Percentiles rank a stretch among this genome's conserved stretches.
phyloP scores from a whole-genome alignment of 345 rosid species.

The Aquilaria sinensis region DNA sequence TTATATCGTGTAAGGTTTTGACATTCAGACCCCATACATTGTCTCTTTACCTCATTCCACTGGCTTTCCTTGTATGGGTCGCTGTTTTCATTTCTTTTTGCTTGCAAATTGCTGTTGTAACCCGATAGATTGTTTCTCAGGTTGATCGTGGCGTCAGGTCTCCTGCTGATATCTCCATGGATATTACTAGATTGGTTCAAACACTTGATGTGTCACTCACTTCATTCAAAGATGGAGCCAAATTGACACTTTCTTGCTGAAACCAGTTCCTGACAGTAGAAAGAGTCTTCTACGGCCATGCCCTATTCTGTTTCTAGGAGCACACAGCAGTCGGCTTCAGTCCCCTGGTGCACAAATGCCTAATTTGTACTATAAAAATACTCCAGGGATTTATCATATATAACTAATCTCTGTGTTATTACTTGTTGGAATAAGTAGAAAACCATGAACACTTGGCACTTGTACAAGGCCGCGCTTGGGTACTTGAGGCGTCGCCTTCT shows the following conservation, averaged over 20 bases:
- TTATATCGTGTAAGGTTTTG: too few species aligned
- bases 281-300: background rate
- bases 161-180: slow-evolving; percentile 92
- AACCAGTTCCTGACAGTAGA: slow-evolving; percentile 8
- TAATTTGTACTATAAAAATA: too few species aligned
- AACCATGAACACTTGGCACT: too few species aligned
- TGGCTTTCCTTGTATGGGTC: background rate
- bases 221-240: slow-evolving; percentile 58
- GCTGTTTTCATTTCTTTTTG: background rate
- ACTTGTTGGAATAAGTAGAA: too few species aligned
- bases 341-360: too few species aligned
- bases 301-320: too few species aligned
- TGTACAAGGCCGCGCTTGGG: too few species aligned
- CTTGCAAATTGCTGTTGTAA: background rate
- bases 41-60: background rate
- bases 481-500: too few species aligned
- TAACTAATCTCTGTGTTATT: too few species aligned
- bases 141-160: slow-evolving; percentile 69
- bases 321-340: too few species aligned
- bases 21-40: background rate
- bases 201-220: slow-evolving; percentile 44
- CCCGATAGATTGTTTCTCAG: slow-evolving; percentile 25
- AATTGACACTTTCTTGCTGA: slow-evolving; percentile 46
- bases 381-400: too few species aligned
- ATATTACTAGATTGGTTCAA: slow-evolving; percentile 57